Conservation (phyloP, 805 yeast species). For the Grigorovia yakushimaensis region DNA sequence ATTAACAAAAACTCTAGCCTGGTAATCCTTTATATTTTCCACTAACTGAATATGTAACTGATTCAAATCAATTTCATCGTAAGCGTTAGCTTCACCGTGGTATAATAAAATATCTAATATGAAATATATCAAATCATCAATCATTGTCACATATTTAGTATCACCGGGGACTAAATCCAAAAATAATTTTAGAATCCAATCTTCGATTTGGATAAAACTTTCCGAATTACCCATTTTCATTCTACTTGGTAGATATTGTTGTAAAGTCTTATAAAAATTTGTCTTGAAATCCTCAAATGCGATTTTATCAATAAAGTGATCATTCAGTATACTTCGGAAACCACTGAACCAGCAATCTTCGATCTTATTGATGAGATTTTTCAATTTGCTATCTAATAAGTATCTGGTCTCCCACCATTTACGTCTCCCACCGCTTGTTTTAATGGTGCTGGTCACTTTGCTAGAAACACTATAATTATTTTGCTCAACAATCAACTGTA, state of each 20-base stretch:
- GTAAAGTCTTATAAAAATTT: conserved; percentile 33
- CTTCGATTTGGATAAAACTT: conserved; percentile 32
- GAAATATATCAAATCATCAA: conserved; percentile 58
- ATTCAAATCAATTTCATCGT: conserved; percentile 56
- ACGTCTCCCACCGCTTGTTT: conserved; percentile 48
- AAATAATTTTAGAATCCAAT: conserved; percentile 41
- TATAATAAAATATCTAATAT: conserved; percentile 49
- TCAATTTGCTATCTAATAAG: conserved; percentile 47
- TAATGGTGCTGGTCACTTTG: conserved; percentile 42
- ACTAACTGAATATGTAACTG: conserved; percentile 44
- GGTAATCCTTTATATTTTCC: conserved; percentile 33
- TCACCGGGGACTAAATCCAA: conserved; percentile 34
- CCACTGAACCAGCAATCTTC: conserved; percentile 74
- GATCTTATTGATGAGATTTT: conserved; percentile 42
- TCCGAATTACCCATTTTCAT: conserved; percentile 19
- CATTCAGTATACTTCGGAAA: conserved; percentile 52
- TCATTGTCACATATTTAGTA: conserved; percentile 23
- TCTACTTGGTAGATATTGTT: conserved; percentile 42
- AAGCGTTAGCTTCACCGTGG: conserved; percentile 56
- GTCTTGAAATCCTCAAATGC: conserved; percentile 29
- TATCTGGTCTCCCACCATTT: conserved; percentile 74
- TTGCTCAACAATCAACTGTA: conserved; percentile 42
- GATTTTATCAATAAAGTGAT: conserved; percentile 19
- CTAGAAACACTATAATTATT: conserved; percentile 54
- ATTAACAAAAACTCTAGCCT: not conserved